Percentiles rank a stretch among this genome's conserved stretches.
Evolutionary conservation across 257 asterid species (phyloP).

Genomic region (Lycium ferocissimum): DNA sequence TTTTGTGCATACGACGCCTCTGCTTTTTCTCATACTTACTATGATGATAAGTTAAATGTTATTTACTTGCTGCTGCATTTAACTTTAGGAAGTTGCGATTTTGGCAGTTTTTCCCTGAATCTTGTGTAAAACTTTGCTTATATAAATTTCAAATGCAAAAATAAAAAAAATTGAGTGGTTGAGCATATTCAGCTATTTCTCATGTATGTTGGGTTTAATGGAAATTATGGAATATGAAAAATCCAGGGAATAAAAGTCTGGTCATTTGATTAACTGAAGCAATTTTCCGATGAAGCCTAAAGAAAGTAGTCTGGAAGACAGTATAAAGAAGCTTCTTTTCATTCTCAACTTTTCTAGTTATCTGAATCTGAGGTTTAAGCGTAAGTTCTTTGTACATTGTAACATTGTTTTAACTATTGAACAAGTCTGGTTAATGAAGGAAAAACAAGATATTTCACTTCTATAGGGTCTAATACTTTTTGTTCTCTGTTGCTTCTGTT

Average conservation of each 20-base stretch:
- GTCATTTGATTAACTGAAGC: neutral
- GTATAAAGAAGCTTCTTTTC: neutral
- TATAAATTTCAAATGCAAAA: neutral
- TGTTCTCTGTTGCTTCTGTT: neutral
- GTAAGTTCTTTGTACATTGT: neutral
- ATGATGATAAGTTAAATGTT: neutral
- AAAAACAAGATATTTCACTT: neutral
- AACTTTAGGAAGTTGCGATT: neutral
- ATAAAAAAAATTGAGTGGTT: neutral
- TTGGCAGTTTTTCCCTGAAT: neutral
- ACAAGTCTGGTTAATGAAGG: neutral
- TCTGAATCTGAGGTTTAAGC: neutral
- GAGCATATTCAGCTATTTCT: neutral
- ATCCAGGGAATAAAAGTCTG: neutral
- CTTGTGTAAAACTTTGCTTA: neutral
- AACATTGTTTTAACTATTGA: neutral
- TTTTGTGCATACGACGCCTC: neutral
- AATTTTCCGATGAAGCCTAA: neutral
- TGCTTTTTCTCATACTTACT: neutral
- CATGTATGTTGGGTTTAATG: neutral
- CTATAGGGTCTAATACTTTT: neutral
- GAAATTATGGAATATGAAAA: neutral
- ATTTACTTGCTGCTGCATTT: conserved; percentile 8
- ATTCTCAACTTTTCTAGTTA: neutral
- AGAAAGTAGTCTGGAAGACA: neutral